Conservation (phyloP, 192 early-diverging fungal species). For the Coemansia sp. region DNA sequence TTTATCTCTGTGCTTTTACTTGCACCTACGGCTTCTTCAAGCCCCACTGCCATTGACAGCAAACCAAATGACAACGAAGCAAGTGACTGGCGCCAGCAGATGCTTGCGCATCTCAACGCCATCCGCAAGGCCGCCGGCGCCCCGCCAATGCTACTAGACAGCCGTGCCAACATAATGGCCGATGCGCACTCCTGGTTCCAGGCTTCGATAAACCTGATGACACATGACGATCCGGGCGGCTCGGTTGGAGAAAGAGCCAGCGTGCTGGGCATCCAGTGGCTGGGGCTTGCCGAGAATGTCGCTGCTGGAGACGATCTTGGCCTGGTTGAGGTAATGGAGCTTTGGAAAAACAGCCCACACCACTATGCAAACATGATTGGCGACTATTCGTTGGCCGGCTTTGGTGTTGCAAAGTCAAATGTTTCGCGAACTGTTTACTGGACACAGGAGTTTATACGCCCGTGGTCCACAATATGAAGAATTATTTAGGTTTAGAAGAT, state of each 20-base stretch:
- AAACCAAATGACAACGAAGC: too few relatives aligned
- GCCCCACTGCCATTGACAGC: too few relatives aligned
- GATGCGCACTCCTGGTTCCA: slow-evolving; percentile 27
- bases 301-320: slow-evolving; percentile 13
- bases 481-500: too few relatives aligned
- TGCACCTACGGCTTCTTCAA: too few relatives aligned
- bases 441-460: slow-evolving; percentile 37
- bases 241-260: slow-evolving; percentile 1
- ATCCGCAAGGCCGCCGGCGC: slow-evolving; percentile 1
- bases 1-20: too few relatives aligned
- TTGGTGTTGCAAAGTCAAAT: slow-evolving; percentile 3
- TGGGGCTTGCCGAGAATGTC: slow-evolving; percentile 21
- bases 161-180: slow-evolving; percentile 4
- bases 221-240: slow-evolving; percentile 26
- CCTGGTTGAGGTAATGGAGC: slow-evolving; percentile 15
- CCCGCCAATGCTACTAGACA: not conserved
- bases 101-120: too few relatives aligned
- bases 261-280: slow-evolving; percentile 14
- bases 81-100: too few relatives aligned
- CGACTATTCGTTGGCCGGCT: slow-evolving; percentile 17
- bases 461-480: too few relatives aligned
- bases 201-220: too few relatives aligned
- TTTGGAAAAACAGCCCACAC: slow-evolving; percentile 25
- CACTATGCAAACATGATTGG: slow-evolving; percentile 36
- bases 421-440: slow-evolving; percentile 14